phyloP scores from a whole-genome alignment of 805 yeast species.

The Hanseniaspora lindneri region DNA sequence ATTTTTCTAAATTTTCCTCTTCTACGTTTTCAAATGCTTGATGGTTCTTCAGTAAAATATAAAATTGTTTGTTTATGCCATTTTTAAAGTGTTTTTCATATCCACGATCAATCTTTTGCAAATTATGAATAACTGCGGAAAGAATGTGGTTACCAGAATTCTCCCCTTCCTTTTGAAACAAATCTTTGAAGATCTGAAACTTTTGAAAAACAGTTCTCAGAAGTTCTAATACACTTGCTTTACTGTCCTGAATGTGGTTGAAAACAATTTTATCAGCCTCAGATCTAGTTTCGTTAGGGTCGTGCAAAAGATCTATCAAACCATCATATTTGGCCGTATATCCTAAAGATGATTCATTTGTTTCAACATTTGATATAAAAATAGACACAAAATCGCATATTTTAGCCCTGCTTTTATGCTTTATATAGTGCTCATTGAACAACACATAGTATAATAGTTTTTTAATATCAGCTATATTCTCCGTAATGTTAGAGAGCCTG shows the following conservation, averaged over 20 bases:
- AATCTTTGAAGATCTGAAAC: not conserved
- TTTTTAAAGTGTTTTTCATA: not conserved
- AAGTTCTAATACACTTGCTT: not conserved
- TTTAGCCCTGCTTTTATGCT: conserved; percentile 13
- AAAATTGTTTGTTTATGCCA: not conserved
- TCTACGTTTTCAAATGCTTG: conserved; percentile 21
- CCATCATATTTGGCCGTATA: not conserved
- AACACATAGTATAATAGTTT: not conserved
- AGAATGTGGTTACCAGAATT: not conserved
- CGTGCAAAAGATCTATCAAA: not conserved
- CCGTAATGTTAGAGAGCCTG: not conserved
- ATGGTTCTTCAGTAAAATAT: conserved; percentile 23
- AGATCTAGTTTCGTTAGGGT: too few relatives aligned
- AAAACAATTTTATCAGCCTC: not conserved
- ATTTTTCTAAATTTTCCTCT: conserved; percentile 23
- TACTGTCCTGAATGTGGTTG: not conserved
- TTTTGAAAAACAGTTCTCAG: not conserved
- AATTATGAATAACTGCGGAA: not conserved
- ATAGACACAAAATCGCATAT: not conserved
- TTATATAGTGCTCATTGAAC: conserved; percentile 2
- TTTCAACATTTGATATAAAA: not conserved
- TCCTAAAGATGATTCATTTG: not conserved
- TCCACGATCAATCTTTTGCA: not conserved
- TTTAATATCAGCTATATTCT: not conserved
- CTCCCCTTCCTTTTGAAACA: too few relatives aligned